phyloP scores from a whole-genome alignment of 163 green algal species.

The Chloromonas sp. region DNA sequence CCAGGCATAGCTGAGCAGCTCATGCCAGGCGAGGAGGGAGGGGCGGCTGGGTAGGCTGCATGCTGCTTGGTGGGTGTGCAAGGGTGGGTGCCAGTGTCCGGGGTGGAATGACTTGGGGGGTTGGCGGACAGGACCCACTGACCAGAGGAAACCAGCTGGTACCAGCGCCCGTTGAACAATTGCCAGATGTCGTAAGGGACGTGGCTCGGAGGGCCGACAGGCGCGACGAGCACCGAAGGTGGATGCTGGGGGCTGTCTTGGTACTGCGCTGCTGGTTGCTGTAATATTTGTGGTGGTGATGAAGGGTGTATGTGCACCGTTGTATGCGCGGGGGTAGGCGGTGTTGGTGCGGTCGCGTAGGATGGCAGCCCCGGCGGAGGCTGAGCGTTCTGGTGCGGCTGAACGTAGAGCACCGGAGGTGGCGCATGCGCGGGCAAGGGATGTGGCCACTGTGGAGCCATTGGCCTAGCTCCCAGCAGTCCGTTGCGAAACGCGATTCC shows the following conservation, averaged over 20 bases:
- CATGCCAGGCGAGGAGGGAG: no score
- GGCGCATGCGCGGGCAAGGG: no score
- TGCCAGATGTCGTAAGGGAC: conserved; percentile 1
- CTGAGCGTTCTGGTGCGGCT: not conserved
- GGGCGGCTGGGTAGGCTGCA: no score
- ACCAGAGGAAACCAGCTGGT: not conserved
- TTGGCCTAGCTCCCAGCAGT: not conserved
- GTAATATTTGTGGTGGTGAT: not conserved
- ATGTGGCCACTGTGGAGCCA: not conserved
- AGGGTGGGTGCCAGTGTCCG: no score
- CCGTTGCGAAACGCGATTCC: not conserved
- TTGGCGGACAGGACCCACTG: not conserved
- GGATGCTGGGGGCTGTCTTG: not conserved
- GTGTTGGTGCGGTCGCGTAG: not conserved
- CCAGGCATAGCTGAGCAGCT: no score
- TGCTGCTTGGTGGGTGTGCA: no score
- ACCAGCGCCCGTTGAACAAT: not conserved
- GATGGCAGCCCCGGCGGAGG: not conserved
- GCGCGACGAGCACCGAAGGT: not conserved
- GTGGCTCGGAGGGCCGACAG: not conserved
- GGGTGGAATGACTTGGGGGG: not conserved
- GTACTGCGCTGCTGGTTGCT: not conserved
- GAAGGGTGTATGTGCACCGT: not conserved
- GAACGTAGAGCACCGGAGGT: not conserved
- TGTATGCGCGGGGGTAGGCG: not conserved